Evolutionary conservation across 371 early-diverging fungal genomes (phyloP), one percentile per base, ranked within the genome.

Genomic region (Parasitella parasitica): DNA sequence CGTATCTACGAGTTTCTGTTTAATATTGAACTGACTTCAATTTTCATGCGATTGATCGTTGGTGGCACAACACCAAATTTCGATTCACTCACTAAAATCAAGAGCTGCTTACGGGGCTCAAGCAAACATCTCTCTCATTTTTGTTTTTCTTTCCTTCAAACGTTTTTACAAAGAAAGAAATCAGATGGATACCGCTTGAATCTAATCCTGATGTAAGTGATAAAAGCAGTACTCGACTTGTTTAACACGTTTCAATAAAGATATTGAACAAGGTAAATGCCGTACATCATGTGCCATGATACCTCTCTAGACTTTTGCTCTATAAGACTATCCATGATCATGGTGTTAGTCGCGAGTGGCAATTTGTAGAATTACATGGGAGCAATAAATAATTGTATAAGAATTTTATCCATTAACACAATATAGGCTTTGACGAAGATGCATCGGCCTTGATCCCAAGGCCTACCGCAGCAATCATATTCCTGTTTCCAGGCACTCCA

Each of bases 171-270:
- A 54, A 63, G 26, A 38, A 18, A 39, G 62, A 64, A 37, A 24
- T 61, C 11, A 68, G 73, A 69, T 94, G 94, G 94, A 69, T 91
- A 9, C 92, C 94, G 11, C 87, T 94, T 30, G 94, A 94, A 72
- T 85, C 89, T 4, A 93, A 93, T 63, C 94, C 94, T 22, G 91
- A 92, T 28, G 91, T 90, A 69, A 54, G 46, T 6, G 15, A 0
- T 20, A 11, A 9, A 1, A 7, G 11, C 20, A 9, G 28, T 15
- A 34, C 22, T 32, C 18, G 24, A 0, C 7, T 20, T 48, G 13
- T 12, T 35, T 6, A 12, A 32, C 9, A 2, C 6, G 1, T 3
- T 1, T 43, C 6, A 6, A 11, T 20, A 26, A 64, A 89, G 89
- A 83, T 89, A 24, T 84, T 88, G 74, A 86, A 86, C 66, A 82